These are phyloP conservation scores for Verruconis gallopava DNA, from an alignment of 2,329 filamentous ascomycete genomes.

Conservation along the genomic window DNA sequence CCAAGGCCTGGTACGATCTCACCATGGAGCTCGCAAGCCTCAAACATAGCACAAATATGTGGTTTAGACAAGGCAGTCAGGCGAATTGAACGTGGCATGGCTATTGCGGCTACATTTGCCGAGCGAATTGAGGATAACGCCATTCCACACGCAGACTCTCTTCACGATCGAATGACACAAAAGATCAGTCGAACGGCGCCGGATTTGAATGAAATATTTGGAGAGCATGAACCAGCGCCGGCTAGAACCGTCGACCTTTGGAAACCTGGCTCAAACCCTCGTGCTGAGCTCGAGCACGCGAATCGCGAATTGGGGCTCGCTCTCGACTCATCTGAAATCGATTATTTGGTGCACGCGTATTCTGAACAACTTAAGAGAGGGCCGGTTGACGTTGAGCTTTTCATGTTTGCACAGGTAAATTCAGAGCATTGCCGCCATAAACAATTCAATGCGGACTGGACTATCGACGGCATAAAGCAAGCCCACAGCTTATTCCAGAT, in stretches of 20 bases:
- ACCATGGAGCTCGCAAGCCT: constrained; percentile 95
- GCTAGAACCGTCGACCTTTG: constrained; percentile 68
- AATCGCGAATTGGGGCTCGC: constrained; percentile 77
- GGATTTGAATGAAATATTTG: constrained; percentile 65
- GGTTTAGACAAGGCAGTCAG: constrained; percentile 58
- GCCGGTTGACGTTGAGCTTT: constrained; percentile 85
- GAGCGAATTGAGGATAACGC: constrained; percentile 35
- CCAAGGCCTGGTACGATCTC: constrained; percentile 75
- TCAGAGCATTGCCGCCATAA: constrained; percentile 86
- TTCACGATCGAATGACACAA: constrained; percentile 96
- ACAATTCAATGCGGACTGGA: constrained; percentile 95
- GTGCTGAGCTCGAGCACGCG: constrained; percentile 64
- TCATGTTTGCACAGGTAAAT: constrained; percentile 99
- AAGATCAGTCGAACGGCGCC: constrained; percentile 55
- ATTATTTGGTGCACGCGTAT: constrained; percentile 83
- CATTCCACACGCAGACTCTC: constrained; percentile 51
- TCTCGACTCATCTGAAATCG: constrained; percentile 77
- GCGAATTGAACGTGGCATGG: constrained; percentile 77
- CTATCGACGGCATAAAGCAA: constrained; percentile 75
- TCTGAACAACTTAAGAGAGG: constrained; percentile 48
- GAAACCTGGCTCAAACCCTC: constrained; percentile 48
- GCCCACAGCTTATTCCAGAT: constrained; percentile 78
- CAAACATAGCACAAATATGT: constrained; percentile 85
- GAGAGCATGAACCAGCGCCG: constrained; percentile 49
- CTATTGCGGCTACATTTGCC: constrained; percentile 53